Percentiles rank a stretch among this genome's conserved stretches.
Conservation (phyloP, 2,329 filamentous ascomycete species). For the Ophiostoma himal-ulmi region DNA sequence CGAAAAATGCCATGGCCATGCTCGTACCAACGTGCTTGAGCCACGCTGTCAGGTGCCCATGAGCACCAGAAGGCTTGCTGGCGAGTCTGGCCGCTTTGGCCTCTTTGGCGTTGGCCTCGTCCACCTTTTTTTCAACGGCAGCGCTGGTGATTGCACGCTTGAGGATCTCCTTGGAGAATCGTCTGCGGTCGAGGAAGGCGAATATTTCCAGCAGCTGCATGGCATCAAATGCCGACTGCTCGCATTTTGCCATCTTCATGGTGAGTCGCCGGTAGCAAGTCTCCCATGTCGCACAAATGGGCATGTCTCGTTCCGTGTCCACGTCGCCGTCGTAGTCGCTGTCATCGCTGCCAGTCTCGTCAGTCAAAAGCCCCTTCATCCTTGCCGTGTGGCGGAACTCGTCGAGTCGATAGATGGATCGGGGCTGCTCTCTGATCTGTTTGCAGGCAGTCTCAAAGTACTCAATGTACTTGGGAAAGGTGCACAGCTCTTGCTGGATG, state of each 20-base stretch:
- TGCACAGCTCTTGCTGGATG: slow-evolving; percentile 10
- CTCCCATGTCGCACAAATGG: slow-evolving; percentile 14
- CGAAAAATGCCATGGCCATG: slow-evolving; percentile 3
- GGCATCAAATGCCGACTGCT: background rate
- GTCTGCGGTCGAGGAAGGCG: slow-evolving; percentile 9
- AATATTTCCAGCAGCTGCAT: slow-evolving; percentile 13
- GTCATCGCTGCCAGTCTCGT: background rate
- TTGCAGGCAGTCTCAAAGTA: slow-evolving; percentile 11
- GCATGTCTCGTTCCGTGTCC: slow-evolving; percentile 2
- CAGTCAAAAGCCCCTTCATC: background rate
- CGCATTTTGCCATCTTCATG: background rate
- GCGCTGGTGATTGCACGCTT: slow-evolving; percentile 8
- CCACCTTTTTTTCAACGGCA: background rate
- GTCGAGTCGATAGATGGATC: background rate
- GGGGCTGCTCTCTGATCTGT: background rate
- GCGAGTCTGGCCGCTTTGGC: background rate
- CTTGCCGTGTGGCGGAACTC: background rate
- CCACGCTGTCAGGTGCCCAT: background rate
- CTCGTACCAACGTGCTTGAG: background rate
- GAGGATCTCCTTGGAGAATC: slow-evolving; percentile 1
- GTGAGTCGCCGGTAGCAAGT: slow-evolving; percentile 10
- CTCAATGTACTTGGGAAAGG: background rate
- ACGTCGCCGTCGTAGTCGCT: slow-evolving; percentile 7
- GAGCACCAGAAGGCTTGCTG: background rate
- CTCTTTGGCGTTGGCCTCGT: background rate